Percentiles rank a stretch among this genome's conserved stretches.
phyloP scores from a whole-genome alignment of 2,329 filamentous ascomycete genomes.

The Colletotrichum nymphaeae region DNA sequence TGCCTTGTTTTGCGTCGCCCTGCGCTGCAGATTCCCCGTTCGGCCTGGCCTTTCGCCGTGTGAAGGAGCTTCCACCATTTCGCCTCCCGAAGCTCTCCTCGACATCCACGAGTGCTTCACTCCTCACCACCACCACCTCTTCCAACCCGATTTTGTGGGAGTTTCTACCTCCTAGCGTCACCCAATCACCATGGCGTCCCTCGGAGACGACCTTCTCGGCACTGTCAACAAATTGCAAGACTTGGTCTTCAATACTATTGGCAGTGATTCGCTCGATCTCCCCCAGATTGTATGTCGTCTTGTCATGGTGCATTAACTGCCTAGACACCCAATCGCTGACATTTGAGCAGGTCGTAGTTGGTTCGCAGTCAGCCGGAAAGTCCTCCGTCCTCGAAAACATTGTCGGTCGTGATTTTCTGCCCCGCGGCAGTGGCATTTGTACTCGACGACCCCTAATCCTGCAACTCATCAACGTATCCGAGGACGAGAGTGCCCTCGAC shows the following conservation, averaged over 20 bases:
- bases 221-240: conserved; percentile 99
- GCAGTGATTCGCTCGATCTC: conserved; percentile 96
- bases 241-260: conserved; percentile 99
- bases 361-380: conserved; percentile 98
- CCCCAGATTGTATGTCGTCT: conserved; percentile 88
- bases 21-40: conserved; percentile 4
- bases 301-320: neutral
- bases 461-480: conserved; percentile 95
- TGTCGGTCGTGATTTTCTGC: conserved; percentile 96
- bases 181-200: conserved; percentile 78
- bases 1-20: conserved; percentile 12
- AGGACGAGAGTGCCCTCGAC: conserved; percentile 74
- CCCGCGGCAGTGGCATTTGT: conserved; percentile 95
- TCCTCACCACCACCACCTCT: neutral
- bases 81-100: neutral
- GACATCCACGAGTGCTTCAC: neutral
- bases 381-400: conserved; percentile 99
- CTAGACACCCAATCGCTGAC: neutral
- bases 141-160: neutral
- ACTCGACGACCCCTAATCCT: conserved; percentile 94
- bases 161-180: neutral
- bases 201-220: conserved; percentile 93
- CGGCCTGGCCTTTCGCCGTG: neutral
- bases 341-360: conserved; percentile 86
- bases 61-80: neutral